Conservation (phyloP, 257 asterid genomes). For the Solanum appendiculatum region DNA sequence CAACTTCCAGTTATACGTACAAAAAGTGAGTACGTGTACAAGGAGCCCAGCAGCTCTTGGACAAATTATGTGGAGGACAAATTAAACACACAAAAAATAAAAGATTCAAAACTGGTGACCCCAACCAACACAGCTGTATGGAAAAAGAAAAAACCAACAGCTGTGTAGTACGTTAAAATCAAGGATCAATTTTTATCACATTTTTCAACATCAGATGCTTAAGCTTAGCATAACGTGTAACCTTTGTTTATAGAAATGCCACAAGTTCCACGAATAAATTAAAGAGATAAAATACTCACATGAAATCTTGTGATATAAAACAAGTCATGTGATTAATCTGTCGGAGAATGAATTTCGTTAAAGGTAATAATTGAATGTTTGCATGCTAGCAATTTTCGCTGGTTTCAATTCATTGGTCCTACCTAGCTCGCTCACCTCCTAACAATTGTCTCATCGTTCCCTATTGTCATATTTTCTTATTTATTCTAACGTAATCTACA, state of each 20-base stretch:
- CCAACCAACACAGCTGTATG: background rate
- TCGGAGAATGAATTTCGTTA: background rate
- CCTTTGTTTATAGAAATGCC: background rate
- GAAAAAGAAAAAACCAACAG: background rate
- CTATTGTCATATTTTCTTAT: background rate
- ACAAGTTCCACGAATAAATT: background rate
- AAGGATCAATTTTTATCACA: background rate
- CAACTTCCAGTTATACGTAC: background rate
- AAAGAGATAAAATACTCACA: background rate
- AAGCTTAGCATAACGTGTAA: background rate
- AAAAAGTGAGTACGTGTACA: background rate
- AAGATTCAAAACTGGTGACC: background rate
- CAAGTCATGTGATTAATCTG: background rate
- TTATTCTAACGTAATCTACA: background rate
- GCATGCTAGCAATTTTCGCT: background rate
- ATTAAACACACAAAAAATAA: background rate
- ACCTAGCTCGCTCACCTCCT: background rate
- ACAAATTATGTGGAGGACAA: background rate
- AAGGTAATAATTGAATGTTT: background rate
- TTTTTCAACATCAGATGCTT: background rate
- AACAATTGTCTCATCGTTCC: background rate
- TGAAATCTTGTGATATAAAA: background rate
- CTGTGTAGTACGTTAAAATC: background rate
- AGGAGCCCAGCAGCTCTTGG: background rate
- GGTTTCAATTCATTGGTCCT: too few relatives aligned